Evolutionary conservation across 2,329 filamentous ascomycete genomes (phyloP), one percentile per base, ranked within the genome.

Genomic region (Lomentospora prolificans): DNA sequence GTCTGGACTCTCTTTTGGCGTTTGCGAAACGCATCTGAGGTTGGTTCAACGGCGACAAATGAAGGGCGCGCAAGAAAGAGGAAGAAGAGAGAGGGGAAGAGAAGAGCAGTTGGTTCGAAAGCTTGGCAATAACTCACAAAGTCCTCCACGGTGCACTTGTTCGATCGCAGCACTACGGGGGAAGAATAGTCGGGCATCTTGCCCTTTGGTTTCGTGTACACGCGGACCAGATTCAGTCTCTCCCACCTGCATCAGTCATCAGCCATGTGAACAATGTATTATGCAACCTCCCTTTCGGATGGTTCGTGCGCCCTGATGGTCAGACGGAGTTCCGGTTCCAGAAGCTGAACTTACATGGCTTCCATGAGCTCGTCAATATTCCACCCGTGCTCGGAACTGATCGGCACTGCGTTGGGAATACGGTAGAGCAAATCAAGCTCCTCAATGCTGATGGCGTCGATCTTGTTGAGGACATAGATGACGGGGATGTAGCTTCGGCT

Each of bases 121-220:
- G 41, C 50, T 27, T 56, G 59, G 41, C 51, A 54, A 59, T 60
- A 61, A 81, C 90, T 78, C 81, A 96, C 91, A 72, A 99, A 99
- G 69, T 97, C 94, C 73, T 99, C 94, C 48, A 99, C 85, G 2
- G 91, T 97, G 70, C 87, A 95, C 62, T 85, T 86, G 54, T 79
- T 84, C 61, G 87, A 81, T 65, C 89, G 85, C 62, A 99, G 77
- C 64, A 99, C 94, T 36, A 99, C 94, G 53, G 94, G 94, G 54
- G 87, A 77, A 57, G 85, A 84, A 73, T 99, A 99, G 72, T 99
- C 94, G 14, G 94, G 94, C 71, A 90, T 79, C 70, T 86, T 90
- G 60, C 94, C 94, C 77, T 99, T 97, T 59, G 94, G 94, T 75
- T 99, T 99, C 57, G 94, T 99, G 75, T 99, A 99, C 50, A 99